These are phyloP conservation scores for Solanum gandarillasii DNA, from an alignment of 257 asterid species.

Conservation along the genomic window DNA sequence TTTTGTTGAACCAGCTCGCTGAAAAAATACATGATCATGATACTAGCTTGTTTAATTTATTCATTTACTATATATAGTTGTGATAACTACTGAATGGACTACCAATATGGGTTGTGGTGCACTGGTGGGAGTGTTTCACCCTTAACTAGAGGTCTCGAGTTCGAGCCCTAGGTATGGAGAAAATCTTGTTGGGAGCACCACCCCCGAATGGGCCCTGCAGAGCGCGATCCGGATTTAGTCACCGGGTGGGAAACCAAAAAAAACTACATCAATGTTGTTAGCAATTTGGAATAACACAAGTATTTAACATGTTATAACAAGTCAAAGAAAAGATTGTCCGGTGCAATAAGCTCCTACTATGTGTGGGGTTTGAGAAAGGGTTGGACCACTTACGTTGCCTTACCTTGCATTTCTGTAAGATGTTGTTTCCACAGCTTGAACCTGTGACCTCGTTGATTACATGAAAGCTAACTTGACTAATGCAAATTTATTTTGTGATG, in stretches of 20 bases:
- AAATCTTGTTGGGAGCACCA: not conserved
- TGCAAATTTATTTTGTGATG: not conserved
- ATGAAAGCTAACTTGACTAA: not conserved
- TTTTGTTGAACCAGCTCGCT: too few species aligned
- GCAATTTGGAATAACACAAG: too few species aligned
- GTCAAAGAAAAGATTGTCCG: too few species aligned
- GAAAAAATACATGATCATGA: not conserved
- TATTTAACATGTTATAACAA: too few species aligned
- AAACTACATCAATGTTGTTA: not conserved
- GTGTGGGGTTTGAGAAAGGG: too few species aligned
- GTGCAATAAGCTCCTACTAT: too few species aligned
- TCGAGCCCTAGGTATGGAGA: not conserved
- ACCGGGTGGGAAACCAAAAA: not conserved
- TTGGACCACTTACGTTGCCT: too few species aligned
- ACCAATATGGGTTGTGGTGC: not conserved
- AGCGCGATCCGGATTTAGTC: not conserved
- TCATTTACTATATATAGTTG: not conserved
- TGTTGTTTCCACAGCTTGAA: not conserved
- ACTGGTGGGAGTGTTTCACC: accelerated
- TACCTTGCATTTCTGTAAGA: too few species aligned
- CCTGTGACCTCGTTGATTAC: not conserved
- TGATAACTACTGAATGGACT: not conserved
- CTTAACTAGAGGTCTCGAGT: not conserved
- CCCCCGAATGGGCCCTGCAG: not conserved
- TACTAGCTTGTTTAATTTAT: not conserved